Conservation (phyloP, 371 early-diverging fungal genomes). For the Apophysomyces sp. region DNA sequence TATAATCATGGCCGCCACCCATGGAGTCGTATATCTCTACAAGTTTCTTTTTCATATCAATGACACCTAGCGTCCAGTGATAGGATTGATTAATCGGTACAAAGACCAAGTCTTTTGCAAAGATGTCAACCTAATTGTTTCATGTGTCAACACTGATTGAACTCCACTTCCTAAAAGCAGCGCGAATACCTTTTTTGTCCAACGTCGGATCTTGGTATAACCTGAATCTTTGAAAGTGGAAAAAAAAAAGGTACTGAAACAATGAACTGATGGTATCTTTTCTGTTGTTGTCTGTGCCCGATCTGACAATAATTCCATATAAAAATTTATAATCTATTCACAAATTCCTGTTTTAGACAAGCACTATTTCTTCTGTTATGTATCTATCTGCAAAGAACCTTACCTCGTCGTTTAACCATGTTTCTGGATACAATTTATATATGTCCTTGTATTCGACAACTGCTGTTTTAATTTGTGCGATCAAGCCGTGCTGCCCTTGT, state of each 20-base stretch:
- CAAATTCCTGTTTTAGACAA: background rate
- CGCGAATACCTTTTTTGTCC: constrained; percentile 86
- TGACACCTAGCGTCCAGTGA: constrained; percentile 88
- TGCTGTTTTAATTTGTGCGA: constrained; percentile 62
- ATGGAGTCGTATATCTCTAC: constrained; percentile 90
- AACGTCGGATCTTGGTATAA: constrained; percentile 75
- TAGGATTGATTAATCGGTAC: constrained; percentile 87
- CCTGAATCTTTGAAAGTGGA: constrained; percentile 68
- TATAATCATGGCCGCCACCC: constrained; percentile 56
- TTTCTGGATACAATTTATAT: constrained; percentile 64
- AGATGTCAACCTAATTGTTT: constrained; percentile 67
- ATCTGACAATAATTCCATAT: constrained; percentile 72
- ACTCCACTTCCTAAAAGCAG: no score
- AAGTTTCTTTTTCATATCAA: constrained; percentile 71
- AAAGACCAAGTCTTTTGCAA: constrained; percentile 75
- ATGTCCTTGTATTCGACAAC: constrained; percentile 63
- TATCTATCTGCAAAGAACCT: no score
- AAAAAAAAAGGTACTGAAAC: constrained; percentile 91
- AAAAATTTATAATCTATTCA: constrained; percentile 85
- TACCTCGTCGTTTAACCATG: constrained; percentile 94
- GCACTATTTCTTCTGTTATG: no score
- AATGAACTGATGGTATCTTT: constrained; percentile 63
- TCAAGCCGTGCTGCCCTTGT: constrained; percentile 28
- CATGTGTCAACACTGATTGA: no score
- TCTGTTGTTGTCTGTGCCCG: constrained; percentile 47